Percentiles rank a stretch among this genome's conserved stretches.
phyloP scores from a whole-genome alignment of 2,329 filamentous ascomycete species.

The Metarhizium brunneum region DNA sequence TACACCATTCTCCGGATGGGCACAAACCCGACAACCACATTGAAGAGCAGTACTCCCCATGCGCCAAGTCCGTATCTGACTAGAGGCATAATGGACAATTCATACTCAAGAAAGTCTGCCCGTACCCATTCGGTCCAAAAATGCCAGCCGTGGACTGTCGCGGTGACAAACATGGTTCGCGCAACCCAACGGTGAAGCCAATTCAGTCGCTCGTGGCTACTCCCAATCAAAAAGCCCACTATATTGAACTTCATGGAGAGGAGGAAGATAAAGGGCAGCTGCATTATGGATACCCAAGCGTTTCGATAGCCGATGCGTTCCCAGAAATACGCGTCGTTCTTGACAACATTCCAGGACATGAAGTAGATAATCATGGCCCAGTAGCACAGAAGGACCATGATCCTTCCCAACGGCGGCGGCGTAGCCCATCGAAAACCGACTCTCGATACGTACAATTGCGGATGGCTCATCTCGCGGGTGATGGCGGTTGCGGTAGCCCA shows the following conservation, averaged over 20 bases:
- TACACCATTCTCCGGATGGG: constrained; percentile 59
- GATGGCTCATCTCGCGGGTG: constrained; percentile 45
- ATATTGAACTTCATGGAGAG: constrained; percentile 50
- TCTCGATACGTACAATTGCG: constrained; percentile 40
- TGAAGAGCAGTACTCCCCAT: constrained; percentile 59
- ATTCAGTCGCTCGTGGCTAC: constrained; percentile 60
- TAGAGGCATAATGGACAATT: constrained; percentile 53
- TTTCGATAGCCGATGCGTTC: constrained; percentile 60
- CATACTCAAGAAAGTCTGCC: constrained; percentile 47
- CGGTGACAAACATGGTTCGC: constrained; percentile 58
- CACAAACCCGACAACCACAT: constrained; percentile 50
- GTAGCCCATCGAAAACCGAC: constrained; percentile 44
- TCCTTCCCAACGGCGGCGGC: constrained; percentile 48
- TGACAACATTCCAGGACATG: constrained; percentile 39
- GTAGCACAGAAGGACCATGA: constrained; percentile 44
- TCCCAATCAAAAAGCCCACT: constrained; percentile 51
- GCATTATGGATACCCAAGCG: constrained; percentile 56
- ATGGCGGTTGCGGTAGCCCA: constrained; percentile 53
- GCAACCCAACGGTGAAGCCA: constrained; percentile 68
- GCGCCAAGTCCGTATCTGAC: constrained; percentile 59
- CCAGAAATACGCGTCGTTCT: constrained; percentile 46
- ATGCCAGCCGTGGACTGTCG: constrained; percentile 60
- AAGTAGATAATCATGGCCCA: constrained; percentile 51
- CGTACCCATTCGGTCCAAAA: constrained; percentile 57
- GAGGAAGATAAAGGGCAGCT: constrained; percentile 55